Percentiles rank a stretch among this genome's conserved stretches.
phyloP scores from a whole-genome alignment of 495 filamentous ascomycete species.

The Glarea lozoyensis region DNA sequence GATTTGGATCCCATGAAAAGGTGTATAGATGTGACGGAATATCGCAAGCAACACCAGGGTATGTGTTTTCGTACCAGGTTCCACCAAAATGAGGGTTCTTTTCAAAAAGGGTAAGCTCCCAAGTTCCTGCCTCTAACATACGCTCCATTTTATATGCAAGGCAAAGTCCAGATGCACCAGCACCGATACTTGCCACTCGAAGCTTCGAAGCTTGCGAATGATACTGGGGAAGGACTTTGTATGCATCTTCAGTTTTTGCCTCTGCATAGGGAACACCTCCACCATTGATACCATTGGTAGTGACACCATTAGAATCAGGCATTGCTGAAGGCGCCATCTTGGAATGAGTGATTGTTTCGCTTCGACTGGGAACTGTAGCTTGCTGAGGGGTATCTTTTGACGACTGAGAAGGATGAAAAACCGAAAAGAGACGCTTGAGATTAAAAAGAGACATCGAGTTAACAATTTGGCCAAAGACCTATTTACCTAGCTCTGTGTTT shows the following conservation, averaged over 20 bases:
- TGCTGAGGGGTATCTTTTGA: background rate
- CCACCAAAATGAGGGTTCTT: constrained; percentile 32
- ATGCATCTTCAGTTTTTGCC: background rate
- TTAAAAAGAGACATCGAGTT: too few relatives aligned
- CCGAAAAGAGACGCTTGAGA: background rate
- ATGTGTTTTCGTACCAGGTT: constrained; percentile 36
- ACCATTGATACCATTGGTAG: background rate
- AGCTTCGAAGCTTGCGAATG: background rate
- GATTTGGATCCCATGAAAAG: constrained; percentile 42
- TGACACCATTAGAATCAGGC: background rate
- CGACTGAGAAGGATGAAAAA: background rate
- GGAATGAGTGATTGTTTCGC: background rate
- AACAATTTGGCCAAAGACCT: too few relatives aligned
- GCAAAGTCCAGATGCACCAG: background rate
- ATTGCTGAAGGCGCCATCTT: constrained; percentile 1
- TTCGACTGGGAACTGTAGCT: background rate
- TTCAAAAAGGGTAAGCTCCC: constrained; percentile 28
- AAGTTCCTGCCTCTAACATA: constrained; percentile 5
- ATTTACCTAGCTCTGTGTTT: background rate
- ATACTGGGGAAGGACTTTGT: background rate
- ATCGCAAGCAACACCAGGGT: constrained; percentile 47
- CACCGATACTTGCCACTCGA: background rate
- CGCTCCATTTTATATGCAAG: background rate
- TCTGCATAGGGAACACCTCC: background rate
- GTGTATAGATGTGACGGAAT: constrained; percentile 44